Evolutionary conservation across 208 protist genomes (phyloP), one percentile per base, ranked within the genome.

Genomic region (Leishmania lainsoni): DNA sequence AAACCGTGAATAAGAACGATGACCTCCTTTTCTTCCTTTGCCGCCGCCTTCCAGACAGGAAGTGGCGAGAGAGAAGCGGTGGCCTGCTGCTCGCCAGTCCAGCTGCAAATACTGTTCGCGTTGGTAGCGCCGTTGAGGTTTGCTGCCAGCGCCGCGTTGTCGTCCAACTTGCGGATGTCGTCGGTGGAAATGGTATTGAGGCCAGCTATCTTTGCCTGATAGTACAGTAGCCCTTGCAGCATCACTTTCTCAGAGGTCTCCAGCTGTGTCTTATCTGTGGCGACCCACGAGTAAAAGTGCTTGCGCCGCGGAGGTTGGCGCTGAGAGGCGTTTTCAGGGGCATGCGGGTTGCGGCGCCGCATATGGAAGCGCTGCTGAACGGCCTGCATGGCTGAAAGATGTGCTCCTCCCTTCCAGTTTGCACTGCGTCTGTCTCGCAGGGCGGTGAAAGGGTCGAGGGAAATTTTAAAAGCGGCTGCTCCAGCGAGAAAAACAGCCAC

Each of bases 1-100:
- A 93, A 95, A 54, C 91, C 91, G 78, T 95, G 91, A 32, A 95
- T 39, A 42, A 95, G 81, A 22, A 95, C 35, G 45, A 93, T 48
- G 14, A 89, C 78, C 0, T 92, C 85, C 16, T 79, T 75, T 20
- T 74, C 78, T 29, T 79, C 70, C 39, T 74, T 26, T 8, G 14
- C 51, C 48, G 66, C 78, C 0, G 59, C n/a, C 9, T 66, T 35
- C n/a, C n/a, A 10, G n/a, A n/a, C 59, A 66, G 59, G n/a, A 35
- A 66, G 59, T 6, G 3, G 59, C 29, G 59, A 35, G 59, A 66
- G 29, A 66, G 59, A 26, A 35, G 29, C 39, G 29, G 10, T 35
- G 59, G n/a, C 12, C 59, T 39, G 59, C 29, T 66, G 59, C 59
- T 35, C 29, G 20, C 12, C 59, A 66, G 59, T 4, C 5, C n/a